A percentile compares a stretch with the other conserved stretches of the same genome.
phyloP scores from a whole-genome alignment of 169 alveolate species.

The Eimeria falciformis region DNA sequence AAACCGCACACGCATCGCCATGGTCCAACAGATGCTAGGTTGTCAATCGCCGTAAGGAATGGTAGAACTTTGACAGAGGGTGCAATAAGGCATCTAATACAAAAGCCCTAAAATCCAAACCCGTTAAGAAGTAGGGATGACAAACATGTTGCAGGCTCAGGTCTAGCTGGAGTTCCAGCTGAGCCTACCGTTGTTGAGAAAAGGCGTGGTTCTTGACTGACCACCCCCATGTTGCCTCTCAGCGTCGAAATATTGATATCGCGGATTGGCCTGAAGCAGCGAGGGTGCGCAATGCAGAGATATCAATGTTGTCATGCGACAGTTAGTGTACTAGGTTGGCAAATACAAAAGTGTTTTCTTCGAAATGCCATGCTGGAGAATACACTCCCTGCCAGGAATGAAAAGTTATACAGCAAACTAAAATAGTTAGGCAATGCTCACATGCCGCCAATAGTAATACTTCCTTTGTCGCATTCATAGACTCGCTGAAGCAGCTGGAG shows the following conservation, averaged over 20 bases:
- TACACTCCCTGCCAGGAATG: conserved; percentile 82
- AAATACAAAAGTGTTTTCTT: background rate
- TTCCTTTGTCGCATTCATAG: conserved; percentile 88
- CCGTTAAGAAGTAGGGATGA: background rate
- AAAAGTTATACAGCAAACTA: conserved; percentile 24
- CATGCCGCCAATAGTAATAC: conserved; percentile 71
- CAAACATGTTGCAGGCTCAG: background rate
- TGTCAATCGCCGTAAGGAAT: background rate
- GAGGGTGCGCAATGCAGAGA: background rate
- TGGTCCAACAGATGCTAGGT: background rate
- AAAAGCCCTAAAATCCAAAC: background rate
- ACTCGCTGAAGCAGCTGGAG: conserved; percentile 93
- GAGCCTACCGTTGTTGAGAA: conserved; percentile 82
- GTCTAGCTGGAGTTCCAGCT: conserved; percentile 75
- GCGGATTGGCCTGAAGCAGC: conserved; percentile 20
- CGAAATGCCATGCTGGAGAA: background rate
- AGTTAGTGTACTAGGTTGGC: background rate
- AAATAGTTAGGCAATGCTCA: conserved; percentile 50
- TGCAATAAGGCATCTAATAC: background rate
- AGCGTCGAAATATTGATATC: conserved; percentile 82
- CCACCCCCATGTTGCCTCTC: conserved; percentile 88
- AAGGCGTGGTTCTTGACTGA: conserved; percentile 82
- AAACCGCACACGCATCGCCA: background rate
- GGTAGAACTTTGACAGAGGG: background rate
- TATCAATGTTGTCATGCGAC: background rate